phyloP scores from a whole-genome alignment of 768 basidiomycete species.

The Suillus sp. region DNA sequence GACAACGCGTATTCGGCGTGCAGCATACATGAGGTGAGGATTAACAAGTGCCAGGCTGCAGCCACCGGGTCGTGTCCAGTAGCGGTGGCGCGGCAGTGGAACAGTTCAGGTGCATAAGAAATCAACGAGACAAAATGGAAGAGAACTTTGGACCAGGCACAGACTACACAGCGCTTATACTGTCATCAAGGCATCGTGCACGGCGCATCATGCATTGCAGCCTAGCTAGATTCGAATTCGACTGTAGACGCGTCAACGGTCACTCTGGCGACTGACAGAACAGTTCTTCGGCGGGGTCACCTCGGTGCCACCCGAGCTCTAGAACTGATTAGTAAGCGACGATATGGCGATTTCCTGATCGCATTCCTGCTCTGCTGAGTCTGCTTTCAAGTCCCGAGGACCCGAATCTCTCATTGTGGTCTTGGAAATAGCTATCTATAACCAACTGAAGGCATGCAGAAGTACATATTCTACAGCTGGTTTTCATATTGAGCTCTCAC shows the following conservation, averaged over 20 bases:
- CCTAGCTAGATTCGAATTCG: background rate
- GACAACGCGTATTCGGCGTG: background rate
- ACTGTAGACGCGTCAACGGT: too few species aligned
- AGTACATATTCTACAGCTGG: background rate
- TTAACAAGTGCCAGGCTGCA: background rate
- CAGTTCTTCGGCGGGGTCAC: background rate
- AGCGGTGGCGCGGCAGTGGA: background rate
- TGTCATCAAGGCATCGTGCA: background rate
- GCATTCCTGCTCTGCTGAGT: background rate
- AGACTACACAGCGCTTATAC: background rate
- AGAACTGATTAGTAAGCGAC: background rate
- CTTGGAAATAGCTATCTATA: background rate
- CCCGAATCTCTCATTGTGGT: background rate
- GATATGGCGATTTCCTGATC: background rate
- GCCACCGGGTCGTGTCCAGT: background rate
- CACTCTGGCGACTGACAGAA: background rate
- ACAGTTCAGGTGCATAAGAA: slow-evolving; percentile 1
- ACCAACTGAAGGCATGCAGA: background rate
- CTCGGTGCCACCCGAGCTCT: background rate
- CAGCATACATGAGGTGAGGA: background rate
- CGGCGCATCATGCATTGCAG: background rate
- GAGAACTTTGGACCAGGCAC: background rate
- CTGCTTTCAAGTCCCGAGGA: too few species aligned
- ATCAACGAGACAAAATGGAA: slow-evolving; percentile 3
- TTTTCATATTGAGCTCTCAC: background rate